These are phyloP conservation scores for Colletotrichum tofieldiae DNA, from an alignment of 2,329 filamentous ascomycete genomes.

Conservation along the genomic window DNA sequence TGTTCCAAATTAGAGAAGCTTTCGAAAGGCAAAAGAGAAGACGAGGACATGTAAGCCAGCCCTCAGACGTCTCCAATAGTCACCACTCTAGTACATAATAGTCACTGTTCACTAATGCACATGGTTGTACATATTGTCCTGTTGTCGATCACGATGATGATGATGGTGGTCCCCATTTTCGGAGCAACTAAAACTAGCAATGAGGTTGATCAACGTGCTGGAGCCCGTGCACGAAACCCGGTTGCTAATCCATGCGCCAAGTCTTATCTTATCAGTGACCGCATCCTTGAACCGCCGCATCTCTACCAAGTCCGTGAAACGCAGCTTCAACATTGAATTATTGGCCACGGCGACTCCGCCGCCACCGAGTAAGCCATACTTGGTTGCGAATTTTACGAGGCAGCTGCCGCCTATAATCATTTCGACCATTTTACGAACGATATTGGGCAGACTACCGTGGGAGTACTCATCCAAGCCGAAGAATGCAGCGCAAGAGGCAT, in stretches of 20 bases:
- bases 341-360: neutral
- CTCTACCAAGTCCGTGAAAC: neutral
- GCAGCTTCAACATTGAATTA: neutral
- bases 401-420: neutral
- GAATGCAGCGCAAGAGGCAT: slow-evolving; percentile 21
- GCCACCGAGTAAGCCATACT: neutral
- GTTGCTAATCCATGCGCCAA: neutral
- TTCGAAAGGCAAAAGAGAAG: neutral
- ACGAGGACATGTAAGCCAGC: neutral
- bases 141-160: too few relatives aligned
- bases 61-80: neutral
- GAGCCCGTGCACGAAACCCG: neutral
- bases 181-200: too few relatives aligned
- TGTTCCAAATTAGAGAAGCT: neutral
- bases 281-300: neutral
- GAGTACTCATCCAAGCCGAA: neutral
- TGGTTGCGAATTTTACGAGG: neutral
- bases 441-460: neutral
- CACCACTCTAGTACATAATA: too few relatives aligned
- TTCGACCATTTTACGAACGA: neutral
- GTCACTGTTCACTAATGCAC: too few relatives aligned
- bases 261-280: slow-evolving; percentile 17
- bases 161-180: too few relatives aligned
- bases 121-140: too few relatives aligned
- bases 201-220: too few relatives aligned